Evolutionary conservation across 331 rosid species (phyloP), one percentile per base, ranked within the genome.

Genomic region (Acacia pycnantha): DNA sequence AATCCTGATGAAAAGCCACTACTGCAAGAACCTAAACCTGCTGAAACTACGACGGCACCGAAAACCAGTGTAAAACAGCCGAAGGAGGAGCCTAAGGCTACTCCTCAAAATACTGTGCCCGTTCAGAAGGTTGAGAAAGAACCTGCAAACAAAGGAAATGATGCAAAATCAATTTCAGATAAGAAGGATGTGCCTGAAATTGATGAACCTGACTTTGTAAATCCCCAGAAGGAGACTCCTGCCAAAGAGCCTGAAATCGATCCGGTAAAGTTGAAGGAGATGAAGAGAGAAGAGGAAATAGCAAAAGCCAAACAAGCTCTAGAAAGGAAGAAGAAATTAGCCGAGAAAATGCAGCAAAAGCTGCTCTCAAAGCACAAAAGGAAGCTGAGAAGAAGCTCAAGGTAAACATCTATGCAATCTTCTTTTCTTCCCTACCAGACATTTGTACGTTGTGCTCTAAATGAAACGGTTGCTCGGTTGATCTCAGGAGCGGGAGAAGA

Each of bases 331-430:
- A 94, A 85, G 86, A 94, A 94, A 76, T 62, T 79, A 61, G 90
- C 91, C 0, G 98, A 91, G 93, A 94, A 94, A 92, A 90, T 53
- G 94, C 93, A 12, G 94, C 93, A 62, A 94, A 90, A 88, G 94
- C 93, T 19, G 92, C 94, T 18, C 31, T 81, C 19, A 89, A 88
- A 76, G 93, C 90, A 76, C 89, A 92, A 41, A 92, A 91, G 91
- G 96, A 91, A 81, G 93, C 92, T 50, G 97, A 94, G 74, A 92
- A 89, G 92, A 94, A 92, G 90, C 85, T 82, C 9, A 94, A 92
- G 97, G 98, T 79, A 74, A 88, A 71, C 29, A 33, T 82, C 73
- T 61, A 50, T 54, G 64, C 54, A 84, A 44, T 76, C 33, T 43
- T 46, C 22, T 71, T 37, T 14, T 74, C 29, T 51, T 56, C 31